Base-by-base conservation (phyloP, 2,329 filamentous ascomycete species). In the Cladosporium sp. region DNA sequence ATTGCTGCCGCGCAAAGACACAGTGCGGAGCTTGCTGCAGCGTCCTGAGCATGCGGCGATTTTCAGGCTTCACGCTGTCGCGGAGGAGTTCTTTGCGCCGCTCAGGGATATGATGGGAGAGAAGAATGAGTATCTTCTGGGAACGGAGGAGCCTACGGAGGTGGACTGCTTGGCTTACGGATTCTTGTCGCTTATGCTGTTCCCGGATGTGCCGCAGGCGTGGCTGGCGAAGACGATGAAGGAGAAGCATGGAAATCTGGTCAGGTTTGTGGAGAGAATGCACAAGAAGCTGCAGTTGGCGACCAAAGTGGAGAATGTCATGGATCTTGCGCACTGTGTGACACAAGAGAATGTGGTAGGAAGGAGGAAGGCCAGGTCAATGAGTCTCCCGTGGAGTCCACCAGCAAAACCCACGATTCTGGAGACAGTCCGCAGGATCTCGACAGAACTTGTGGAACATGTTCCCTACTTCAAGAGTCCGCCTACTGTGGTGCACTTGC, bases 81-180 rank as follows among this genome's bases (percentile, higher is more conserved):
- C 90, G 0, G 84, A 84, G 25, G 86, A 89, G 67, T 90, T 92
- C 71, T 86, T 96, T 59, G 85, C 86, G 36, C 90, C 92, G 0
- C 76, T 97, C 18, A 84, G 88, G 62, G 84, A 88, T 43, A 80
- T 91, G 36, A 81, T 89, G 23, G 84, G 81, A 1, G 75, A 79
- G 21, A 65, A 68, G 11, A 87, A 86, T 67, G 72, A 77, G 1
- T 89, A 85, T 72, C 76, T 91, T 13, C 79, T 91, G 1, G 80
- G 79, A 13, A 77, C 79, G 10, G 75, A 79, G 0, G 72, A 79
- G n/a, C 83, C 86, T 0, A 87, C 86, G 2, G 87, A 85, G 63
- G 78, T 96, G 26, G 93, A 97, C 77, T 97, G 91, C 74, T 77
- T 97, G 56, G 89, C 88, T 0, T 86, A 92, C 72, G 95, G 89